A percentile compares a stretch with the other conserved stretches of the same genome.
Evolutionary conservation across 208 protist species (phyloP).

Genomic region (Leishmania lainsoni): DNA sequence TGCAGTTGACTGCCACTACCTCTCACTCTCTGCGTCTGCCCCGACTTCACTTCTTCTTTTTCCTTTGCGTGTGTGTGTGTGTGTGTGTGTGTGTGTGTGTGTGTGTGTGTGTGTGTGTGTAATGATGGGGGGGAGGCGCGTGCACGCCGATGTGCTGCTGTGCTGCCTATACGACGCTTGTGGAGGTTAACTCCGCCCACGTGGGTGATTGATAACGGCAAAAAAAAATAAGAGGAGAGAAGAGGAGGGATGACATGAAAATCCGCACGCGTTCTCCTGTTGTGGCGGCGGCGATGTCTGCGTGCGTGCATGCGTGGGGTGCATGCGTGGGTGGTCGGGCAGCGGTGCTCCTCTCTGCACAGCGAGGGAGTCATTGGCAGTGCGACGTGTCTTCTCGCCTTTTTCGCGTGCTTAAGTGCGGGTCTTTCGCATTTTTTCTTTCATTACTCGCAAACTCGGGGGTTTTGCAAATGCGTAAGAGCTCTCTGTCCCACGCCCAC

Average conservation of each 20-base stretch:
- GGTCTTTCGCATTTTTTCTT: background rate
- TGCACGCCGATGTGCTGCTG: background rate
- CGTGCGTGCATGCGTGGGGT: background rate
- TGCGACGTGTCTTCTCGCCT: background rate
- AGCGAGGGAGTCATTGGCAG: background rate
- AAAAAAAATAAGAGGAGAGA: background rate
- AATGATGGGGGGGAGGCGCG: background rate
- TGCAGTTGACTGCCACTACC: conserved; percentile 1
- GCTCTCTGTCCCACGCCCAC: background rate
- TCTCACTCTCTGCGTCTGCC: conserved; percentile 1
- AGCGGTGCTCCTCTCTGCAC: background rate
- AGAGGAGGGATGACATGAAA: background rate
- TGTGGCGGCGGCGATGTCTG: background rate
- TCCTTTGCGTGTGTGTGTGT: background rate
- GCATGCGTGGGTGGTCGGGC: background rate
- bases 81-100: background rate
- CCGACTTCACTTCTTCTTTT: background rate
- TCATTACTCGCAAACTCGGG: background rate
- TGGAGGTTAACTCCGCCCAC: background rate
- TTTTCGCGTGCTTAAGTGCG: background rate
- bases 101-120: background rate
- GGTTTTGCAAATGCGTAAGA: background rate
- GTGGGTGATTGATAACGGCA: background rate
- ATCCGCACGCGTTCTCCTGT: background rate
- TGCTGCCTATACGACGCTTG: background rate